phyloP scores from a whole-genome alignment of 805 yeast species.

The Myxozyma udenii region DNA sequence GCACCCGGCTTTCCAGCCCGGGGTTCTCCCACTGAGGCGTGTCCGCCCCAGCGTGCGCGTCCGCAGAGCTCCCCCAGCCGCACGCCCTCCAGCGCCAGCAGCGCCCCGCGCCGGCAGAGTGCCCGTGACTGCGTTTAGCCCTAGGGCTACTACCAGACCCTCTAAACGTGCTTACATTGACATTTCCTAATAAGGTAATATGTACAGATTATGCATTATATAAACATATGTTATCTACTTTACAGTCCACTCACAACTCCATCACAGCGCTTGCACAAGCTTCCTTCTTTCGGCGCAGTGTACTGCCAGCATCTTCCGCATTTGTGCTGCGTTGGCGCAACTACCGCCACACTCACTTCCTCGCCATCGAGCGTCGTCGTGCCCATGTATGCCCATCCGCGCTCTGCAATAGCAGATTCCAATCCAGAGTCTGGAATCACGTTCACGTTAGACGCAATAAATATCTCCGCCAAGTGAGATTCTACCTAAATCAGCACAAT shows the following conservation, averaged over 20 bases:
- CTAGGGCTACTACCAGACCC: neutral
- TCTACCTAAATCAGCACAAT: too few species aligned
- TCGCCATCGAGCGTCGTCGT: constrained; percentile 37
- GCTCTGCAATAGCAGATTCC: too few species aligned
- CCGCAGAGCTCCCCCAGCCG: neutral
- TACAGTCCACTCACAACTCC: constrained; percentile 5
- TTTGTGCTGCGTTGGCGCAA: constrained; percentile 51
- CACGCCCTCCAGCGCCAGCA: neutral
- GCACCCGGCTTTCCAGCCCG: too few species aligned
- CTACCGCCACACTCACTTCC: constrained; percentile 41
- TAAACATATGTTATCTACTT: too few species aligned
- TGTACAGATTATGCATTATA: too few species aligned
- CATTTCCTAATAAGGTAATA: too few species aligned
- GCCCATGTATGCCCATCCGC: too few species aligned
- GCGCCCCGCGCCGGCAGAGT: neutral
- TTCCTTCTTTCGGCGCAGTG: constrained; percentile 50
- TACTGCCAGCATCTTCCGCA: constrained; percentile 97
- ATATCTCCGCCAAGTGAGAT: constrained; percentile 53
- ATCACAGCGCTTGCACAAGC: constrained; percentile 66
- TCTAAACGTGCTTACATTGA: too few species aligned
- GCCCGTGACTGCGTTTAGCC: neutral
- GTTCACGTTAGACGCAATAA: constrained; percentile 62
- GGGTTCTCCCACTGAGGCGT: too few species aligned
- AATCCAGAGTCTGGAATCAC: constrained; percentile 31
- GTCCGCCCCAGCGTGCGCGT: too few species aligned